A percentile compares a stretch with the other conserved stretches of the same genome.
phyloP scores from a whole-genome alignment of 1,284 basidiomycete genomes.

The Trametes pubescens region DNA sequence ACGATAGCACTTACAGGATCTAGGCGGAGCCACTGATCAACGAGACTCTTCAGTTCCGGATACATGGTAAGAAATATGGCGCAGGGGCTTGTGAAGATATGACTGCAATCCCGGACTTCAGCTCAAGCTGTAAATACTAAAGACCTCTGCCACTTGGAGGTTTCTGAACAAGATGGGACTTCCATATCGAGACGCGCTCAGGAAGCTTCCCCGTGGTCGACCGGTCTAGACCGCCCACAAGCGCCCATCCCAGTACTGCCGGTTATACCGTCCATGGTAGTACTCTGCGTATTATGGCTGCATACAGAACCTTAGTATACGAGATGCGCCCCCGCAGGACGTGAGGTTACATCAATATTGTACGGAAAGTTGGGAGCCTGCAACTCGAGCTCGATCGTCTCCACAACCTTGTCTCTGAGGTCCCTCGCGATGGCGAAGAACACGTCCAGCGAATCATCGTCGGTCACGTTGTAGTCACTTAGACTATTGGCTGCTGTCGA shows the following conservation, averaged over 20 bases:
- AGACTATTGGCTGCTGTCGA: background rate
- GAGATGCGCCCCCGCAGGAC: no score
- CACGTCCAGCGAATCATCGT: constrained; percentile 15
- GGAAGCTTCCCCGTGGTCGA: background rate
- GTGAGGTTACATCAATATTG: constrained; percentile 6
- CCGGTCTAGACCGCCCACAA: background rate
- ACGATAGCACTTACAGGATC: constrained; percentile 55
- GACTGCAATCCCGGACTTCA: background rate
- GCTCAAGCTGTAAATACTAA: no score
- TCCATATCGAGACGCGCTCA: constrained; percentile 9
- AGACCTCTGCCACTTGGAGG: no score
- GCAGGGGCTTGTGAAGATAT: no score
- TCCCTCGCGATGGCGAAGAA: constrained; percentile 15
- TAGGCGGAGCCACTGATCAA: constrained; percentile 63
- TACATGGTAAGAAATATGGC: constrained; percentile 9
- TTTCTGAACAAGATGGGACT: constrained; percentile 1
- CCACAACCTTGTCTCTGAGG: background rate
- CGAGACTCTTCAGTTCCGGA: constrained; percentile 49
- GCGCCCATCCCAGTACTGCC: background rate
- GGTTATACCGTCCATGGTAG: no score
- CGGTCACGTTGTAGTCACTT: background rate
- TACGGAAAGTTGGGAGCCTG: constrained; percentile 11
- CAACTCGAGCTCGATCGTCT: constrained; percentile 3
- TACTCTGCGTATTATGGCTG: no score
- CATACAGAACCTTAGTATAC: background rate